These are phyloP conservation scores for Clonostachys chloroleuca DNA, from an alignment of 2,329 filamentous ascomycete genomes.

Conservation along the genomic window DNA sequence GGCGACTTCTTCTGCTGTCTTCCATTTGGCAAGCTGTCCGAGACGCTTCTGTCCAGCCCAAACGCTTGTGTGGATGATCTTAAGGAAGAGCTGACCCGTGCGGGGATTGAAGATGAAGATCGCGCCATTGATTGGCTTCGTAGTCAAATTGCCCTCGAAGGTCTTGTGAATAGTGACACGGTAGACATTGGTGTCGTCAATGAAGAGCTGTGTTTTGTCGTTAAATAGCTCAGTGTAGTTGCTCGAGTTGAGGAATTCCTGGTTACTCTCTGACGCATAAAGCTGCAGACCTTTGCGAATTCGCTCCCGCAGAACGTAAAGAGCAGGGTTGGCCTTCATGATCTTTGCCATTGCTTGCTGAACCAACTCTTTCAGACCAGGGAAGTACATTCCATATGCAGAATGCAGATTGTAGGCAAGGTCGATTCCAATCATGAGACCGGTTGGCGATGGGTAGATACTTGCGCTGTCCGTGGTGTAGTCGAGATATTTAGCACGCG, in stretches of 20 bases:
- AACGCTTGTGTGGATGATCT: conserved; percentile 98
- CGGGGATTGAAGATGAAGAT: conserved; percentile 99
- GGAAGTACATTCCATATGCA: conserved; percentile 98
- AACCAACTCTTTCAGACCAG: conserved; percentile 87
- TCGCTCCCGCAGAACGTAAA: conserved; percentile 95
- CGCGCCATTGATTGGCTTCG: conserved; percentile 98
- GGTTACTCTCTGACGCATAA: conserved; percentile 97
- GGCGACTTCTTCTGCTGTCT: conserved; percentile 98
- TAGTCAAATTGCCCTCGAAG: conserved; percentile 97
- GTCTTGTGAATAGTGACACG: conserved; percentile 99
- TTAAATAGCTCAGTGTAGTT: conserved; percentile 99
- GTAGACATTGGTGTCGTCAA: conserved; percentile 98
- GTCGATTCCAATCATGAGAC: conserved; percentile 96
- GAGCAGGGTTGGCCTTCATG: conserved; percentile 97
- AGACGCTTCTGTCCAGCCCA: conserved; percentile 99
- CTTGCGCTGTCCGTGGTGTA: conserved; percentile 99
- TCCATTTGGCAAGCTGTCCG: conserved; percentile 97
- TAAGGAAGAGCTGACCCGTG: conserved; percentile 94
- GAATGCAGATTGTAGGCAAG: conserved; percentile 98
- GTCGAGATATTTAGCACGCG: conserved; percentile 95
- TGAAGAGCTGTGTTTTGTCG: conserved; percentile 98
- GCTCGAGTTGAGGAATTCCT: conserved; percentile 98
- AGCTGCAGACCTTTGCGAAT: conserved; percentile 97
- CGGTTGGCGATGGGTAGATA: conserved; percentile 95
- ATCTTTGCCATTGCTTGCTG: conserved; percentile 99